Base-by-base conservation (phyloP, 257 asterid genomes). In the Datura wrightii region DNA sequence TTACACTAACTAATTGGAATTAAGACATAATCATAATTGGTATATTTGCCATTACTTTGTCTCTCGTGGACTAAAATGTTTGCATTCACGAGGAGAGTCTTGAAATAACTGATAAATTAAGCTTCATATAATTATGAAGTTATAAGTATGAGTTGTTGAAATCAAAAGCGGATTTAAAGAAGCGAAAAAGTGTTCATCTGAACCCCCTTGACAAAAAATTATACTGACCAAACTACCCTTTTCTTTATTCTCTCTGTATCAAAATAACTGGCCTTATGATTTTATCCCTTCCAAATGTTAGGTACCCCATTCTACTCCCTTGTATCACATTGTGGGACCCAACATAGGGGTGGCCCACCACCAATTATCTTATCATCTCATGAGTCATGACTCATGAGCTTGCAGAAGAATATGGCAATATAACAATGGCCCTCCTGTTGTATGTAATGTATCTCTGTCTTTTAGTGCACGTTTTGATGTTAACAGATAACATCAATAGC, bases 401-500 rank as follows among this genome's bases (percentile, higher is more conserved):
- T 67, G 76, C 76, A 15, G 18, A 69, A 69, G 59, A n/a, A 82
- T 82, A 62, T 82, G 63, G 3, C 46, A 59, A 54, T 66, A 39
- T 31, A 24, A 44, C 65, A 82, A 16, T n/a, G 70, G 82, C 3
- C 79, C 84, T 19, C 67, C 41, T 19, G 36, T 15, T 19, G 55
- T 80, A 8, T 54, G 80, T 65, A 36, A 69, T 69, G 79, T 41
- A 67, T 69, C 81, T 5, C 52, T 82, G 86, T 85, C 86, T 79
- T 44, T 69, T 89, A 86, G 84, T 84, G 88, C 92, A 74, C 19
- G 19, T 67, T 48, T 84, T 87, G 87, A 88, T 78, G 91, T 85
- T 88, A 91, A 74, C 83, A 84, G 14, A 69, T 39, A 16, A 86
- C 91, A 87, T 88, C 95, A 83, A 87, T 85, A 90, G 94, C 90